These are phyloP conservation scores for Laguncularia racemosa DNA, from an alignment of 345 rosid genomes.

Conservation along the genomic window DNA sequence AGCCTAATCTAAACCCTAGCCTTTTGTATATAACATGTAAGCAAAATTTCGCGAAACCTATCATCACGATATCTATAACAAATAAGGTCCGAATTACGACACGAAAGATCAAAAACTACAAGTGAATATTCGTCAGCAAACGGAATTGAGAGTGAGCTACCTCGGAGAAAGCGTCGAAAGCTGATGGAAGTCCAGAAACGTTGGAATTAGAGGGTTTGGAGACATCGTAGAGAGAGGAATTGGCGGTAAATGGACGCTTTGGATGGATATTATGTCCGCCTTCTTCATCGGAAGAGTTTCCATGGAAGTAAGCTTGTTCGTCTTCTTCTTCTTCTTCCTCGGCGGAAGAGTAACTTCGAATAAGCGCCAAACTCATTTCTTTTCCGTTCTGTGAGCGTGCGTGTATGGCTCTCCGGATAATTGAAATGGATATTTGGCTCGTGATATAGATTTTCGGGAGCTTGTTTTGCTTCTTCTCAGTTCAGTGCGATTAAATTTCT, in stretches of 20 bases:
- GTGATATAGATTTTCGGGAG: too few species aligned
- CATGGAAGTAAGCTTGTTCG: constrained; percentile 15
- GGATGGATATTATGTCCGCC: constrained; percentile 12
- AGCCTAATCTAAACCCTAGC: too few species aligned
- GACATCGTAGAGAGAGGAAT: constrained; percentile 38
- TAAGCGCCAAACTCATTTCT: constrained; percentile 69
- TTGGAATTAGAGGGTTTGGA: constrained; percentile 22
- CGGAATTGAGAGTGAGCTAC: constrained; percentile 13
- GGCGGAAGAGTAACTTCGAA: constrained; percentile 80
- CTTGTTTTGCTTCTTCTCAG: too few species aligned
- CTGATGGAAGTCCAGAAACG: constrained; percentile 69
- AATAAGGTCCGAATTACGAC: not conserved
- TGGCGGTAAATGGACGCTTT: constrained; percentile 11
- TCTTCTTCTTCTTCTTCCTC: constrained; percentile 63
- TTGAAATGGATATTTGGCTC: not conserved
- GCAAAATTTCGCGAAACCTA: too few species aligned
- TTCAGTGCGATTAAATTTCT: too few species aligned
- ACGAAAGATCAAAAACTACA: too few species aligned
- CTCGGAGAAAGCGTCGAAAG: constrained; percentile 79
- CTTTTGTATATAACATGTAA: too few species aligned
- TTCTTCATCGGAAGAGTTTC: constrained; percentile 32
- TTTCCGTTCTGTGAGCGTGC: not conserved
- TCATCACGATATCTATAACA: not conserved
- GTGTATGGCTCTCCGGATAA: not conserved
- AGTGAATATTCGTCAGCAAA: not conserved